Base-by-base conservation (phyloP, 2,329 filamentous ascomycete genomes). In the Chaetomium strumarium region DNA sequence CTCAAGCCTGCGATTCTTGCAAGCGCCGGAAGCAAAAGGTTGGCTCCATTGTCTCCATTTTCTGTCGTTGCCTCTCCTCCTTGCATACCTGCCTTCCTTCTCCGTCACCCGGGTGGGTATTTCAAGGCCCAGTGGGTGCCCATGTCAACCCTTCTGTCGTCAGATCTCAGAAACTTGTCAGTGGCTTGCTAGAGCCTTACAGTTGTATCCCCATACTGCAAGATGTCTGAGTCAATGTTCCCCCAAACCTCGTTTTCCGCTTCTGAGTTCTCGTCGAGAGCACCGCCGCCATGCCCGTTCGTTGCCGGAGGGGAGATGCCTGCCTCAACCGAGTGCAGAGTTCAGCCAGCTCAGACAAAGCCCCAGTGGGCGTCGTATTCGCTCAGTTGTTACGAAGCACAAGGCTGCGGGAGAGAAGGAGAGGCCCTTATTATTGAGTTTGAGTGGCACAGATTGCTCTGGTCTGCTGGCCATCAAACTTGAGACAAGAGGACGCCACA, bases 1-100 rank as follows among this genome's bases (percentile, higher is more conserved):
- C 79, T 24, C 77, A 81, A 60, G 83, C 83, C 38, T 86, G 83
- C 65, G 78, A 83, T 58, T 78, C 73, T 57, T 86, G 83, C 70
- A 85, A 83, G 68, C 74, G 76, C 55, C 76, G 82, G 56, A 86
- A 86, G 66, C 82, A 85, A 69, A 86, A 85, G 74, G 83, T 82
- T 63, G 72, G 76, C 62, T n/a, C n/a, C n/a, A n/a, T n/a, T 47
- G 37, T 46, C 43, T 53, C 24, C 34, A 29, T 29, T 33, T 36
- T 39, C 42, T 14, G 16, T 40, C 31, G 19, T 49, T 11, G 29
- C 20, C 46, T 17, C 41, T 30, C 39, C 33, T 29, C n/a, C 42
- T 30, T 42, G 3, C 6, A 14, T 37, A 12, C 29, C 49, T 10
- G 12, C n/a, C n/a, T n/a, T n/a, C n/a, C n/a, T 42, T 29, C 36